Percentiles rank a stretch among this genome's conserved stretches.
phyloP scores from a whole-genome alignment of 495 filamentous ascomycete species.

The Aspergillus sparsus region DNA sequence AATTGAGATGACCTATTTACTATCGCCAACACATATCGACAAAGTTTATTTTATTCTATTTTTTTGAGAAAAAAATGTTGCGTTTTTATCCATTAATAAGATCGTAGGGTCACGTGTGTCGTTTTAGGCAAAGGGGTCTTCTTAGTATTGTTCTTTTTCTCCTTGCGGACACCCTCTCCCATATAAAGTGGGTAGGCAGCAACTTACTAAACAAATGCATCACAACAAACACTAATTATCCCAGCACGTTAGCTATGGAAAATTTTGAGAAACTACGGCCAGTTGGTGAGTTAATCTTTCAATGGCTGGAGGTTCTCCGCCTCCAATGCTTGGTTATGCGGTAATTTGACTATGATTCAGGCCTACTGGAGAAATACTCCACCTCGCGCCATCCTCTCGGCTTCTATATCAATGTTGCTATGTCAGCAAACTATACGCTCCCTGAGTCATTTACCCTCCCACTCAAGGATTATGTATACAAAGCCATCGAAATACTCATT shows the following conservation, averaged over 20 bases:
- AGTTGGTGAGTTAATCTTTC: slow-evolving; percentile 28
- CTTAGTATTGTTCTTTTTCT: too few relatives aligned
- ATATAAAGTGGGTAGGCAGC: too few relatives aligned
- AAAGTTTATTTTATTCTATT: not conserved
- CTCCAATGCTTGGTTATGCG: not conserved
- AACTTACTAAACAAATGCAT: too few relatives aligned
- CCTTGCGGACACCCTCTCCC: too few relatives aligned
- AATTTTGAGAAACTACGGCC: slow-evolving; percentile 32
- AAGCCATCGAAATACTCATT: slow-evolving; percentile 40
- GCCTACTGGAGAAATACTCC: slow-evolving; percentile 45
- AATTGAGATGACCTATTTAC: not conserved
- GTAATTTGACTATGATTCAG: slow-evolving; percentile 26
- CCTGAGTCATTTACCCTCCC: slow-evolving; percentile 32
- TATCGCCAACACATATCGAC: not conserved
- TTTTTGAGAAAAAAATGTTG: not conserved
- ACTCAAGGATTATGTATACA: slow-evolving; percentile 38
- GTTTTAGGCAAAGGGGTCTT: too few relatives aligned
- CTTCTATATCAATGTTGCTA: slow-evolving; percentile 48
- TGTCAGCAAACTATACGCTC: slow-evolving; percentile 41
- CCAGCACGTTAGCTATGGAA: slow-evolving; percentile 18
- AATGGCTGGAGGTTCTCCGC: not conserved
- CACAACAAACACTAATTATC: not conserved
- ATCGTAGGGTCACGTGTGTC: too few relatives aligned
- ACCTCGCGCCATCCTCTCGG: slow-evolving; percentile 42
- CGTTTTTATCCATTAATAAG: too few relatives aligned